Base-by-base conservation (phyloP, 129 eudicot genomes). In the Centaurea solstitialis region DNA sequence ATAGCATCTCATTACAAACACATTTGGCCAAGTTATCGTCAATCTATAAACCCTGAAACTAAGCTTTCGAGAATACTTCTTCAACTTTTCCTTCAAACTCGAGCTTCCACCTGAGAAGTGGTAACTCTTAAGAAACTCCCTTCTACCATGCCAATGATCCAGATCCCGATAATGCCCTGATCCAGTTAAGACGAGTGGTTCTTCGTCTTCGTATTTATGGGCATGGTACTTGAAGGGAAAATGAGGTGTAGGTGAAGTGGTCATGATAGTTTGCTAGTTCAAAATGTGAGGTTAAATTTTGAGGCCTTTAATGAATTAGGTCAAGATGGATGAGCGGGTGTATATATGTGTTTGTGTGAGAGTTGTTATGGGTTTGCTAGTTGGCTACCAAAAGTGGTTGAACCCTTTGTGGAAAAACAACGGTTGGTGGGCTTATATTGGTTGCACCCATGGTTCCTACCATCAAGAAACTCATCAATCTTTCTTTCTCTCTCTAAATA, bases 401-500 rank as follows among this genome's bases (percentile, higher is more conserved):
- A 70, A 83, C 86, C 78, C 70, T 70, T 71, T 45, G 78, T 71
- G 38, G 79, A 77, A 83, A 83, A 40, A 72, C 35, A 33, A 72
- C 21, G 43, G 82, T 83, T 77, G 82, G 82, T 83, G 73, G 73
- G 82, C 75, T 77, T 77, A 64, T 64, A 83, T 83, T 83, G 79
- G 86, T 71, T 83, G 79, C 74, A 83, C 75, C 86, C 75, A 83
- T 77, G 82, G 78, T 43, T 18, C 24, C 86, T 82, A 82, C 85
- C 69, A 11, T 47, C 18, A 70, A 47, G 75, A 66, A 75, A 17
- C 43, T 13, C 53, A 8, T 41, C 12, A 7, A 33, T 64, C 38
- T 22, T 7, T 35, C 22, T 68, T 72, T 41, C 59, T 74, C 59
- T 62, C 37, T 28, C 9, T 30, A 65, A 65, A 22, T 76, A 50